These are phyloP conservation scores for Fraxinus sp. DNA, from an alignment of 305 asterid genomes.

Conservation along the genomic window DNA sequence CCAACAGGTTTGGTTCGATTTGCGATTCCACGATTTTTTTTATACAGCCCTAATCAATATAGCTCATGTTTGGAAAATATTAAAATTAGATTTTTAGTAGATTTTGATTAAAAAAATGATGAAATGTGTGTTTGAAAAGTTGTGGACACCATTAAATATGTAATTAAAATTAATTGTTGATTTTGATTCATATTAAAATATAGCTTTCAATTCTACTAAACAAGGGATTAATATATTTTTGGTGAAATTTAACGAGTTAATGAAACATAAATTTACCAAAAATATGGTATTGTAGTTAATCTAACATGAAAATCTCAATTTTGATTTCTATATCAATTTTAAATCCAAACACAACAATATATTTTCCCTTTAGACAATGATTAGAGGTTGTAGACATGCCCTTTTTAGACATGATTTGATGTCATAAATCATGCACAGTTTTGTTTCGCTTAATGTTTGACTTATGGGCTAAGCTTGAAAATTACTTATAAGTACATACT, in stretches of 20 bases:
- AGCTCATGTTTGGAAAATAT: no score
- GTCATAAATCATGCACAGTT: neutral
- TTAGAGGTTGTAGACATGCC: neutral
- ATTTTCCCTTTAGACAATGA: neutral
- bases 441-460: neutral
- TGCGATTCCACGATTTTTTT: no score
- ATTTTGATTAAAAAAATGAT: no score
- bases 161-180: no score
- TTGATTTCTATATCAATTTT: neutral
- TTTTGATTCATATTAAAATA: no score
- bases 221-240: no score
- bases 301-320: neutral
- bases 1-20: no score
- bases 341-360: neutral
- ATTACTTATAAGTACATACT: neutral
- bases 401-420: neutral
- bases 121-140: no score
- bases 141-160: no score
- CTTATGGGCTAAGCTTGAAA: neutral
- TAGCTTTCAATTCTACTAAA: no score
- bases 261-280: neutral
- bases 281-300: neutral
- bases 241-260: neutral
- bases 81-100: no score
- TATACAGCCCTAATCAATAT: no score